phyloP scores from a whole-genome alignment of 805 yeast species.

The Starmera pachycereana region DNA sequence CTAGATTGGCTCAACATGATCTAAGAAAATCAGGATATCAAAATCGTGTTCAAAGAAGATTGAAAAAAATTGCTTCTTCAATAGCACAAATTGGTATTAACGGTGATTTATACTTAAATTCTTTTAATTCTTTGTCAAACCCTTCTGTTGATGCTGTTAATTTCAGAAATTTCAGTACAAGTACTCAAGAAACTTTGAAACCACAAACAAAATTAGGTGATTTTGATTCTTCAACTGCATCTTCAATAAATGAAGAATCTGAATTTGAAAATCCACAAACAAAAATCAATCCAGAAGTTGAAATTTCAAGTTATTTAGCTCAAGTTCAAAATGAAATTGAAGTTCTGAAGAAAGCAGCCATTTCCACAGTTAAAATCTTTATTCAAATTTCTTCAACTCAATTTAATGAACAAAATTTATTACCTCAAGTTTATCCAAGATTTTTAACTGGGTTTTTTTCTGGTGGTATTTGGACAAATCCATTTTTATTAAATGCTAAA shows the following conservation, averaged over 20 bases:
- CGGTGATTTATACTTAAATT: slow-evolving; percentile 47
- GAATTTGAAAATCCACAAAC: slow-evolving; percentile 3
- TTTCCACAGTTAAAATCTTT: slow-evolving; percentile 19
- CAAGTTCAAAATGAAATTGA: slow-evolving; percentile 31
- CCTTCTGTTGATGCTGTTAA: slow-evolving; percentile 2
- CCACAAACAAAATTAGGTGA: slow-evolving; percentile 5
- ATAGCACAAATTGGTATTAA: slow-evolving; percentile 56
- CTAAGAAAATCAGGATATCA: slow-evolving; percentile 36
- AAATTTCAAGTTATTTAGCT: slow-evolving; percentile 21
- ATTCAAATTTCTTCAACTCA: slow-evolving; percentile 19
- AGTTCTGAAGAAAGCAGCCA: slow-evolving; percentile 22
- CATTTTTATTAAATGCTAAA: slow-evolving; percentile 36
- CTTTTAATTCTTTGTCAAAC: slow-evolving; percentile 5
- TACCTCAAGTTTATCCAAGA: slow-evolving; percentile 63
- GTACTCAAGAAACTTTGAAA: slow-evolving; percentile 16
- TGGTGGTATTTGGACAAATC: slow-evolving; percentile 76
- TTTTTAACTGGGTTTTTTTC: slow-evolving; percentile 55
- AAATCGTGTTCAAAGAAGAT: slow-evolving; percentile 33
- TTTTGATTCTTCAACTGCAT: not conserved
- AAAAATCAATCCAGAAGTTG: slow-evolving; percentile 4
- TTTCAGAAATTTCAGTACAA: slow-evolving; percentile 6
- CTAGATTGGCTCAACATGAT: slow-evolving; percentile 44
- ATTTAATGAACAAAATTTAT: slow-evolving; percentile 16
- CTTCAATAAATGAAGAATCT: slow-evolving; percentile 1
- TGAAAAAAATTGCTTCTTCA: slow-evolving; percentile 42